These are phyloP conservation scores for Sphagnum magellanicum DNA, from an alignment of 228 moss, liverwort and hornwort genomes.

Conservation along the genomic window DNA sequence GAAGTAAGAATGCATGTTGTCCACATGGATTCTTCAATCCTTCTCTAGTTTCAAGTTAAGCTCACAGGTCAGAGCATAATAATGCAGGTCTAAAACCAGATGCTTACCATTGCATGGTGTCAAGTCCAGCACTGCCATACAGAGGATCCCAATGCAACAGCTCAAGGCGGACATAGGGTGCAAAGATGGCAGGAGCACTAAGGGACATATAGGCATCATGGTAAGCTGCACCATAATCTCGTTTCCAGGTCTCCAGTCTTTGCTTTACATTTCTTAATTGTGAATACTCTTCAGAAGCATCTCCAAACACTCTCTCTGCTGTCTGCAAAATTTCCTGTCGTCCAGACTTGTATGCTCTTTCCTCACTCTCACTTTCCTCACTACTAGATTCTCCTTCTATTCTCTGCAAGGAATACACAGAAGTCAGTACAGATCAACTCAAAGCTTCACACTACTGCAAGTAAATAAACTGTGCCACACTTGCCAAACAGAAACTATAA, in stretches of 20 bases:
- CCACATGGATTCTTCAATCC: no score
- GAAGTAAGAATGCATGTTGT: neutral
- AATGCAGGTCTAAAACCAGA: neutral
- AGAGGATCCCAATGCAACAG: slow-evolving; percentile 97
- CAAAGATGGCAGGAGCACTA: slow-evolving; percentile 87
- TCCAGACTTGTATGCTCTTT: slow-evolving; percentile 72
- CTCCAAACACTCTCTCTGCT: slow-evolving; percentile 77
- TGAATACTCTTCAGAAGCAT: slow-evolving; percentile 84
- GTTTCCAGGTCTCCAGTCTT: slow-evolving; percentile 81
- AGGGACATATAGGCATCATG: slow-evolving; percentile 88
- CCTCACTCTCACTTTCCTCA: slow-evolving; percentile 97
- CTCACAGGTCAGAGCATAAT: no score
- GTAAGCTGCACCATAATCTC: slow-evolving; percentile 62
- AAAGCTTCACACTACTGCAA: no score
- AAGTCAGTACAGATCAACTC: neutral
- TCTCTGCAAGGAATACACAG: slow-evolving; percentile 17
- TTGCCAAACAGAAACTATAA: no score
- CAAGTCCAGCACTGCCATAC: slow-evolving; percentile 73
- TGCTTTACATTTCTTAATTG: slow-evolving; percentile 82
- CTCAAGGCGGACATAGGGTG: slow-evolving; percentile 88
- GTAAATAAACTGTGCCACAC: no score
- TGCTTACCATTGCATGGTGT: slow-evolving; percentile 68
- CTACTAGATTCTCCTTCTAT: slow-evolving; percentile 97
- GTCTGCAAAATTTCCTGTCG: slow-evolving; percentile 77
- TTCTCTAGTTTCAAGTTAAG: no score